Conservation (phyloP, 164 flowering plant species). For the Dillenia suffruticosa region DNA sequence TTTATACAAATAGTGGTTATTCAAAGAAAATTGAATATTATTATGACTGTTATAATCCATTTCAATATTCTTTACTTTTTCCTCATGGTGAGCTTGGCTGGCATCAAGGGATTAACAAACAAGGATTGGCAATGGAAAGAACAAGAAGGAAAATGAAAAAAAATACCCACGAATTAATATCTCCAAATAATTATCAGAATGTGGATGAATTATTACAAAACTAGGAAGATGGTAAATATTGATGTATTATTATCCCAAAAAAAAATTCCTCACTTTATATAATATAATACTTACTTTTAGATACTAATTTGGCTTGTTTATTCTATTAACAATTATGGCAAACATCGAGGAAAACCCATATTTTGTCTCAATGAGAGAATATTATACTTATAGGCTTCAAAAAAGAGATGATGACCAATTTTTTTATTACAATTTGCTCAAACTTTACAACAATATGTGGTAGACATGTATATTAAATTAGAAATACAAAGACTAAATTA, state of each 20-base stretch:
- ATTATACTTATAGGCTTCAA: not conserved
- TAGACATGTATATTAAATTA: conserved; percentile 16
- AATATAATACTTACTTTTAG: not conserved
- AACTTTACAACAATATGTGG: conserved; percentile 15
- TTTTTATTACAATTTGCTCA: not conserved
- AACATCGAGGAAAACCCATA: not conserved
- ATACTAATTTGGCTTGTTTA: not conserved
- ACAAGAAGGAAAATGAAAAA: not conserved
- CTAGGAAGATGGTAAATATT: not conserved
- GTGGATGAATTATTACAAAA: not conserved
- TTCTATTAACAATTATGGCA: not conserved
- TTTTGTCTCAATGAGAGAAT: not conserved
- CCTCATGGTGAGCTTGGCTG: conserved; percentile 10
- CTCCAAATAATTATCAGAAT: not conserved
- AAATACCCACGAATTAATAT: not conserved
- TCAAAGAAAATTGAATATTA: not conserved
- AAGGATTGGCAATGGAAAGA: too few relatives aligned
- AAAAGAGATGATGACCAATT: not conserved
- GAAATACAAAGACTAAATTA: conserved; percentile 9
- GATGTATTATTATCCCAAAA: not conserved
- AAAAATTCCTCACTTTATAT: not conserved
- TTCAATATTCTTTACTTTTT: conserved; percentile 12
- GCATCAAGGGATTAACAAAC: conserved; percentile 1
- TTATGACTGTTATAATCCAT: conserved; percentile 17
- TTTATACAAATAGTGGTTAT: not conserved